Evolutionary conservation across 305 asterid species (phyloP).

Genomic region (Plantago coronopus): DNA sequence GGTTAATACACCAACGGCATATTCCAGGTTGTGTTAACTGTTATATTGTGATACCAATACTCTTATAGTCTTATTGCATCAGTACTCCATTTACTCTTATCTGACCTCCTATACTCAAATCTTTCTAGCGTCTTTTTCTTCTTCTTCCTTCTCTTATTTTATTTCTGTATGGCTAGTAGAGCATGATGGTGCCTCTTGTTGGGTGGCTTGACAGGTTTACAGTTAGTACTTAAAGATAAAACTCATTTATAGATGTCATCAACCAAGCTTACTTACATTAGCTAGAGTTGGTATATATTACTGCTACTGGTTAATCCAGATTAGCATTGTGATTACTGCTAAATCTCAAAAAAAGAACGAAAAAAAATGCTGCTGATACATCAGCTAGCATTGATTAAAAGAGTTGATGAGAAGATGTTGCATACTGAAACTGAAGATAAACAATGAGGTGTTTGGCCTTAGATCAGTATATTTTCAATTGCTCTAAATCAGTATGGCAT

Average conservation of each 20-base stretch:
- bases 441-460: background rate
- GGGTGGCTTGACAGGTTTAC: background rate
- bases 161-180: too few relatives aligned
- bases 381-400: background rate
- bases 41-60: background rate
- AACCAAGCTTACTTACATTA: background rate
- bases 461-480: background rate
- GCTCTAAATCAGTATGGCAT: background rate
- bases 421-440: background rate
- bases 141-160: too few relatives aligned
- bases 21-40: background rate
- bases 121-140: background rate
- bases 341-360: too few relatives aligned
- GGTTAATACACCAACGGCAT: background rate
- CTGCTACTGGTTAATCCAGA: background rate
- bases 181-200: too few relatives aligned
- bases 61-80: background rate
- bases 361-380: background rate
- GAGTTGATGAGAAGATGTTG: background rate
- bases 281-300: background rate
- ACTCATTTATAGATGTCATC: background rate
- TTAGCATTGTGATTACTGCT: background rate
- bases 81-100: background rate
- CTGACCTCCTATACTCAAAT: background rate
- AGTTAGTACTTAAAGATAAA: background rate